Conservation (phyloP, 352 stramenopile genomes). For the Phytophthora boehmeriae region DNA sequence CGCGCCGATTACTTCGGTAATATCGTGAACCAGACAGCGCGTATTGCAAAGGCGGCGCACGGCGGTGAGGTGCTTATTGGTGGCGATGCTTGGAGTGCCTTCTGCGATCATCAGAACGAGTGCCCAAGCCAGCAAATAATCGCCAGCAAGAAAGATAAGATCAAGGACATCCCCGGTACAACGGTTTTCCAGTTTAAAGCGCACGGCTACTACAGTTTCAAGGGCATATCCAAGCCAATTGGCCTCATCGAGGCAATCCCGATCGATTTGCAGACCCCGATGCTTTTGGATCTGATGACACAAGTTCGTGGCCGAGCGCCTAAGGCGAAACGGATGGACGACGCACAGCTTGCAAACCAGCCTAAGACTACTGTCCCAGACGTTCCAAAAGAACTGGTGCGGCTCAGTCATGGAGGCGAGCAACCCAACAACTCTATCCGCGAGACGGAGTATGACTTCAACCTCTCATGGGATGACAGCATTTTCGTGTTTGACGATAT, state of each 20-base stretch:
- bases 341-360: slow-evolving; percentile 46
- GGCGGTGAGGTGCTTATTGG: slow-evolving; percentile 85
- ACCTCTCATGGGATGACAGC: slow-evolving; percentile 73
- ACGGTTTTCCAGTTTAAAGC: slow-evolving; percentile 86
- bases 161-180: slow-evolving; percentile 49
- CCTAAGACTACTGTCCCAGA: slow-evolving; percentile 53
- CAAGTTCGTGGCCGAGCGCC: slow-evolving; percentile 43
- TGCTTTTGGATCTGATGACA: slow-evolving; percentile 45
- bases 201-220: slow-evolving; percentile 86
- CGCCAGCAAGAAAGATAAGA: slow-evolving; percentile 40
- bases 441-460: slow-evolving; percentile 79
- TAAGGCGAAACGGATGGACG: slow-evolving; percentile 73
- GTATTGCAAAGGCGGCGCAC: slow-evolving; percentile 84
- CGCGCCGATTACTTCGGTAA: slow-evolving; percentile 90
- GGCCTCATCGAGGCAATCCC: slow-evolving; percentile 82
- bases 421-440: slow-evolving; percentile 81
- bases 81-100: slow-evolving; percentile 78
- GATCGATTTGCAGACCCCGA: slow-evolving; percentile 56
- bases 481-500: slow-evolving; percentile 80
- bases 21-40: slow-evolving; percentile 89
- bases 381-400: slow-evolving; percentile 63
- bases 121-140: slow-evolving; percentile 45
- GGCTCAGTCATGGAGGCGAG: slow-evolving; percentile 66
- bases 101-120: slow-evolving; percentile 43
- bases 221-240: slow-evolving; percentile 85